Evolutionary conservation across 768 basidiomycete species (phyloP), one percentile per base, ranked within the genome.

Genomic region (Tulasnella sp.): DNA sequence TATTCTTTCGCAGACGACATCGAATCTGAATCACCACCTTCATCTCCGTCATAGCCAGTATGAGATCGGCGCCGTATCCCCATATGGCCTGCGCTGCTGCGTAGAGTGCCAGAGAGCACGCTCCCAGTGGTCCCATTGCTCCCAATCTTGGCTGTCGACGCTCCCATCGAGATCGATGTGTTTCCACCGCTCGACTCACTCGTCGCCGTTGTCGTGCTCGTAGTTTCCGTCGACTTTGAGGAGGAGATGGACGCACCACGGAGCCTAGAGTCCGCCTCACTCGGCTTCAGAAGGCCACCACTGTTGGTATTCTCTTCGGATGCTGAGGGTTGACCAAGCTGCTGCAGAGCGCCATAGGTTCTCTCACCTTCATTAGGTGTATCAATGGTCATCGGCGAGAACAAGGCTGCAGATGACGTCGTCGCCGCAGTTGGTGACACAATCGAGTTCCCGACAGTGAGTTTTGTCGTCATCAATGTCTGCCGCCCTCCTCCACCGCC

Each of bases 121-220:
- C 50, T 42, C 27, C 45, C 13, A 47, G n/a, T 23, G 21, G 21
- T 15, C 49, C 56, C 45, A 38, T 26, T 41, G n/a, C 27, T 19
- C 27, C 43, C 30, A 24, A 52, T 41, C 26, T 27, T 34, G 3
- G 29, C 17, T 21, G 27, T 51, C 30, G 38, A 26, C 41, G 56
- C 49, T 43, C 47, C 53, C 52, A 42, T 63, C 23, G 61, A 60
- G 26, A 64, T 55, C 61, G 42, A 60, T 60, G 56, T 61, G 62
- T 4, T 61, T 38, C 2, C 62, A 23, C 65, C 55, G 59, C 64
- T 66, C 23, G 65, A 62, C 9, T 60, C 61, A 42, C 65, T 64
- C 1, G 62, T 54, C 30, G 48, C 19, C 11, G 53, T 49, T 27
- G 61, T 23, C 3, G 42, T 34, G 19, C 45, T 29, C n/a, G 58